Base-by-base conservation (phyloP, 192 early-diverging fungal genomes). In the Haplosporangium gracile region DNA sequence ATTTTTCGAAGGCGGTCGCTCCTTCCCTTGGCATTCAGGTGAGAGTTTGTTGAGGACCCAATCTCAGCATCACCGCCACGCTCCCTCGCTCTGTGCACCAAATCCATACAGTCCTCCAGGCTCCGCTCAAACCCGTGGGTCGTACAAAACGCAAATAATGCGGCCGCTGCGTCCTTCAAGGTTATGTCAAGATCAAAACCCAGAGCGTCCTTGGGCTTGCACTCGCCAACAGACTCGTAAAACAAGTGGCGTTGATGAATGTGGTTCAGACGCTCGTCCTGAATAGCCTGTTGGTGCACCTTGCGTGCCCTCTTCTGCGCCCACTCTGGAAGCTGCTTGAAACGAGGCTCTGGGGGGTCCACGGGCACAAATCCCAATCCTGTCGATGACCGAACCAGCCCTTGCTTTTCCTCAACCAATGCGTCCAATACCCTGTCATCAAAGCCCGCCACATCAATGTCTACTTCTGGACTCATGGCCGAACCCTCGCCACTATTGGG, bases 241-340 rank as follows among this genome's bases (percentile, higher is more conserved):
- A 68, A n/a, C 38, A 73, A n/a, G 45, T 77, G 75, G 11, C 81
- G 75, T 18, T 73, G 26, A 39, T 74, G 71, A n/a, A 77, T n/a
- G 29, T 70, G 60, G 5, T 57, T 71, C 32, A 82, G 36, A 26
- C 76, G 26, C 5, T 82, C 73, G 53, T 84, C 82, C 15, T 24
- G 34, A 4, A 76, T 55, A 20, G 77, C 38, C 39, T 79, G 55
- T 22, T 42, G 72, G 5, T 72, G 72, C 43, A 76, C 55, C 24
- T 75, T 42, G 26, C 77, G 39, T 1, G 82, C 73, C 22, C 75
- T 79, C n/a, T 76, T 32, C 29, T 72, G 72, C 4, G 82, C 82
- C 82, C 82, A 84, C 6, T 11, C 24, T 18, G 82, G 82, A 45
- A 84, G 29, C 0, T n/a, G 34, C 1, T 26, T 75, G 10, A 73